Conservation (phyloP, 192 early-diverging fungal species). For the Podila epigama region DNA sequence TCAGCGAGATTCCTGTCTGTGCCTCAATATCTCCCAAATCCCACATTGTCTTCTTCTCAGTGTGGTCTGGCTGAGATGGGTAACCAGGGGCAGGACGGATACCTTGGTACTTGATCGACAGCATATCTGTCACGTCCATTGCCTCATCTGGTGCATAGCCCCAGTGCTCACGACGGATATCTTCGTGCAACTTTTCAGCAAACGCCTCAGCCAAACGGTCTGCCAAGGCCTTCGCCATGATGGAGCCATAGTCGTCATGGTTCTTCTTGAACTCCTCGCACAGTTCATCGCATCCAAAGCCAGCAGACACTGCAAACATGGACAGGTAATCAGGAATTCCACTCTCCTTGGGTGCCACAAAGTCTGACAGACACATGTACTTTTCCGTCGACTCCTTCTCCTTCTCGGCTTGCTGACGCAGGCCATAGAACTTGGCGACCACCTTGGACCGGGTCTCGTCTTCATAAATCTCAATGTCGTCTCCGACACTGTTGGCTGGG, state of each 20-base stretch:
- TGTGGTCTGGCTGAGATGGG: slow-evolving; percentile 95
- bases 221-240: slow-evolving; percentile 95
- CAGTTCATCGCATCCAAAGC: slow-evolving; percentile 91
- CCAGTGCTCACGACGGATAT: slow-evolving; percentile 88
- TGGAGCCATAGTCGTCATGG: slow-evolving; percentile 90
- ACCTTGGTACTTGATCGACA: slow-evolving; percentile 93
- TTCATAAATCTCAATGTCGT: slow-evolving; percentile 86
- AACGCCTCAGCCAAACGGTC: slow-evolving; percentile 94
- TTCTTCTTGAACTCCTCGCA: slow-evolving; percentile 79
- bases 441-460: slow-evolving; percentile 76
- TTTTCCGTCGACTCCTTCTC: slow-evolving; percentile 79
- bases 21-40: slow-evolving; percentile 80
- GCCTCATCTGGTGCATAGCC: slow-evolving; percentile 85
- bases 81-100: slow-evolving; percentile 96
- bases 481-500: slow-evolving; percentile 87
- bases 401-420: slow-evolving; percentile 67
- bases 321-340: slow-evolving; percentile 87
- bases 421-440: slow-evolving; percentile 82
- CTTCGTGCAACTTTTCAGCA: slow-evolving; percentile 90
- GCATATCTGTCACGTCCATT: slow-evolving; percentile 79
- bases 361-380: slow-evolving; percentile 91
- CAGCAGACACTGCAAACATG: slow-evolving; percentile 88
- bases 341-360: slow-evolving; percentile 83
- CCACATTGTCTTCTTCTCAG: slow-evolving; percentile 96
- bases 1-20: slow-evolving; percentile 85